Percentiles rank a stretch among this genome's conserved stretches.
phyloP scores from a whole-genome alignment of 495 filamentous ascomycete species.

The Hypoxylon perforatum region DNA sequence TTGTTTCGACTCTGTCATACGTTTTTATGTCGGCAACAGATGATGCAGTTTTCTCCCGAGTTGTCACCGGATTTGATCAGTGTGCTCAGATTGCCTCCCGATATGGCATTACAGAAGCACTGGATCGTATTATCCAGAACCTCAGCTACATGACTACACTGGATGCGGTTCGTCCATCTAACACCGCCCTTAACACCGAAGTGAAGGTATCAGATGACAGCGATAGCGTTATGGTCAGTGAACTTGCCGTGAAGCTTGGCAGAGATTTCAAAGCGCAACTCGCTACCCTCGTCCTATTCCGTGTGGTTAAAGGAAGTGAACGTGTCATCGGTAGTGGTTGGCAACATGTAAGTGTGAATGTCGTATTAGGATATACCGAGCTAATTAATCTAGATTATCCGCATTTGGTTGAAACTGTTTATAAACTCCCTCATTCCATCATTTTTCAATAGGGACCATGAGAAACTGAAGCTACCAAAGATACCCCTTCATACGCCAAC shows the following conservation, averaged over 20 bases:
- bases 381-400: conserved; percentile 70
- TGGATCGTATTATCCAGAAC: conserved; percentile 91
- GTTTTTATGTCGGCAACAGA: conserved; percentile 99
- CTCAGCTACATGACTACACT: conserved; percentile 91
- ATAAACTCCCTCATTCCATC: conserved; percentile 92
- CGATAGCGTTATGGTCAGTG: conserved; percentile 98
- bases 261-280: conserved; percentile 92
- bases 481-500: conserved; percentile 93
- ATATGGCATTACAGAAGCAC: conserved; percentile 82
- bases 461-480: conserved; percentile 77
- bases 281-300: conserved; percentile 92
- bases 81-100: conserved; percentile 92
- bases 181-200: conserved; percentile 92
- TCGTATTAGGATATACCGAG: neutral
- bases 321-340: conserved; percentile 79
- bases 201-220: conserved; percentile 90
- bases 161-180: conserved; percentile 76
- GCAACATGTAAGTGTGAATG: conserved; percentile 73
- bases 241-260: conserved; percentile 96
- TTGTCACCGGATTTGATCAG: conserved; percentile 95
- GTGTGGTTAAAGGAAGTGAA: conserved; percentile 87
- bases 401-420: conserved; percentile 95
- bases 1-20: conserved; percentile 94
- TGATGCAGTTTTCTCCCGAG: conserved; percentile 93
- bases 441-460: conserved; percentile 77